Conservation (phyloP, 352 stramenopile species). For the Pythium periplocum region DNA sequence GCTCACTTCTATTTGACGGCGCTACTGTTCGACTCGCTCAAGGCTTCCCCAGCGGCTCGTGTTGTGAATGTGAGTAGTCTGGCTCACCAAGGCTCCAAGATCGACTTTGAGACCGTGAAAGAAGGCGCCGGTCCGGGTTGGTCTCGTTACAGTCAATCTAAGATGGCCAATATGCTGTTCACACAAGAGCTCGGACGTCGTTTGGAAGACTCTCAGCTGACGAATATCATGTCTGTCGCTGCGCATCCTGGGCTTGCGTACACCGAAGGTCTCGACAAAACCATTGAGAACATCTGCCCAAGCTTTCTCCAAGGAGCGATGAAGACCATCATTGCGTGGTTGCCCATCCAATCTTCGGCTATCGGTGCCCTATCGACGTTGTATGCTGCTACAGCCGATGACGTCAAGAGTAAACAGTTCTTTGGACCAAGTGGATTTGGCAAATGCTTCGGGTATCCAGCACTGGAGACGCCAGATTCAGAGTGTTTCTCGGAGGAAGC, state of each 20-base stretch:
- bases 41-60: slow-evolving; percentile 15
- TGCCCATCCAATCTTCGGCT: slow-evolving; percentile 18
- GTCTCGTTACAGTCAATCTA: slow-evolving; percentile 18
- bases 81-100: slow-evolving; percentile 7
- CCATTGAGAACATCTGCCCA: slow-evolving; percentile 14
- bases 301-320: slow-evolving; percentile 4
- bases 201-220: slow-evolving; percentile 12
- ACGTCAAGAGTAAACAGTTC: slow-evolving; percentile 18
- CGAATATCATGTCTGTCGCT: slow-evolving; percentile 19
- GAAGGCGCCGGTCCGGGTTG: slow-evolving; percentile 7
- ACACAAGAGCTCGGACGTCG: slow-evolving; percentile 18
- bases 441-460: slow-evolving; percentile 7
- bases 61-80: slow-evolving; percentile 41
- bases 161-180: slow-evolving; percentile 25
- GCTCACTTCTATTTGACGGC: slow-evolving; percentile 62
- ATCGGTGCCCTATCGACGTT: slow-evolving; percentile 22
- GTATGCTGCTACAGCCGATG: slow-evolving; percentile 19
- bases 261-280: slow-evolving; percentile 13
- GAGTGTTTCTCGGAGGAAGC: no score
- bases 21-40: slow-evolving; percentile 35
- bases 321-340: slow-evolving; percentile 3
- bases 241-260: slow-evolving; percentile 21
- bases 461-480: slow-evolving; percentile 3
- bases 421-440: slow-evolving; percentile 29
- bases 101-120: slow-evolving; percentile 13